Evolutionary conservation across 805 yeast genomes (phyloP), one percentile per base, ranked within the genome.

Genomic region (Zygosaccharomyces kombuchaensis): DNA sequence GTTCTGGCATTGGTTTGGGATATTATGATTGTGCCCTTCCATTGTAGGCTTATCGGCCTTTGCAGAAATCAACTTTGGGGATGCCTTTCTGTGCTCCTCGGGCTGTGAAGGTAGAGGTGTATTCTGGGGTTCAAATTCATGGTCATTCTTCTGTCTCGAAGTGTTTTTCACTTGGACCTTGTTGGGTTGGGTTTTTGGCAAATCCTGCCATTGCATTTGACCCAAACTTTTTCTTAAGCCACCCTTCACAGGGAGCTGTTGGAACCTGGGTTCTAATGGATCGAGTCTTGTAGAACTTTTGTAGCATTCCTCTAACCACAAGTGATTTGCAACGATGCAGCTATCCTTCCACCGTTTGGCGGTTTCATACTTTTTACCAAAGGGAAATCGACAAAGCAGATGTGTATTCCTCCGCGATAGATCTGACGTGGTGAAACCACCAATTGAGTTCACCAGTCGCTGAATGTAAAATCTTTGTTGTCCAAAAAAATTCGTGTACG

Each of bases 231-330:
- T 37, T 3, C 21, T 13, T 10, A 58, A 36, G 22, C 59, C 56
- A 12, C 51, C 52, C 3, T 30, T 31, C 14, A 46, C 51, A 6
- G 53, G 51, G 10, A 45, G 43, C 23, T 52, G 39, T 22, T 45
- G 51, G 35, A 46, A 55, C n/a, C 34, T 26, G n/a, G 25, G 32
- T 6, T 31, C 35, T 16, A 21, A n/a, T 4, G 51, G 43, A 40
- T 53, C 48, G 4, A 53, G 29, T 31, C 52, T 48, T 4, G 39
- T 45, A 10, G 58, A 65, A 14, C 40, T n/a, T 38, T 51, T 43
- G 43, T 55, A 91, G 34, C 88, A 76, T 44, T 86, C 90, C 58
- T 91, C 98, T 10, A 91, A 65, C 99, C 99, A 91, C 10, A 82
- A 59, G 64, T 88, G 96, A 58, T 85, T 89, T 25, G 73, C 72